Evolutionary conservation across 2,329 filamentous ascomycete genomes (phyloP).

Genomic region (Camillea tinctor): DNA sequence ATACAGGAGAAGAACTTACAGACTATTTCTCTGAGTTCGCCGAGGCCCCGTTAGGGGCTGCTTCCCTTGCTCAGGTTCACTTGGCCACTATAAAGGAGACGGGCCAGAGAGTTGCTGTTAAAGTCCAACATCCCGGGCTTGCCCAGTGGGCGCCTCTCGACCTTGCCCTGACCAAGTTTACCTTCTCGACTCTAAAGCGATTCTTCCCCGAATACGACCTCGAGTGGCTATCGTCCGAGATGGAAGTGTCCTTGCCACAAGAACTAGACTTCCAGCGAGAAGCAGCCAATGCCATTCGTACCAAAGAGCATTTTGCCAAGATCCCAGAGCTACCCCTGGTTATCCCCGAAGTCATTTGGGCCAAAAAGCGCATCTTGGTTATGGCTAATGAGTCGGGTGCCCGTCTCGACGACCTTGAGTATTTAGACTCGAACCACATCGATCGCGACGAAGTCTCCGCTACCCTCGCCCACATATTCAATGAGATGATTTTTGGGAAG

Average conservation of each 20-base stretch:
- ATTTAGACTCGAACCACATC: constrained; percentile 81
- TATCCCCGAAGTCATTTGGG: constrained; percentile 87
- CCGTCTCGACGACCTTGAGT: constrained; percentile 85
- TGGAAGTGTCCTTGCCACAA: constrained; percentile 85
- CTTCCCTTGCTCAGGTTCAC: constrained; percentile 93
- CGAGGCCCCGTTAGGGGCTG: constrained; percentile 78
- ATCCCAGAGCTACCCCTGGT: constrained; percentile 77
- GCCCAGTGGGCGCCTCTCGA: constrained; percentile 90
- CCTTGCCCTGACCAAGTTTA: constrained; percentile 80
- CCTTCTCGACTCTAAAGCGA: constrained; percentile 82
- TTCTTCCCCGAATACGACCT: constrained; percentile 98
- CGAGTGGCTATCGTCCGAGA: constrained; percentile 91
- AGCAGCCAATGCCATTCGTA: constrained; percentile 77
- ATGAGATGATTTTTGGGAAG: constrained; percentile 97
- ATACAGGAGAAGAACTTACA: constrained; percentile 75
- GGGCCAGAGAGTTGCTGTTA: constrained; percentile 87
- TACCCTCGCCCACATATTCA: constrained; percentile 87
- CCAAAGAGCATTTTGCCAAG: constrained; percentile 75
- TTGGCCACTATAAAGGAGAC: constrained; percentile 78
- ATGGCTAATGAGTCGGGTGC: constrained; percentile 91
- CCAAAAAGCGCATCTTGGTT: constrained; percentile 82
- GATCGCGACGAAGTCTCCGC: constrained; percentile 95
- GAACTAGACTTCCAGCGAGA: constrained; percentile 89
- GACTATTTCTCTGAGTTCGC: constrained; percentile 88
- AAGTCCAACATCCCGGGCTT: constrained; percentile 88